Evolutionary conservation across 192 early-diverging fungal genomes (phyloP).

Genomic region (Backusella tarrabulga): DNA sequence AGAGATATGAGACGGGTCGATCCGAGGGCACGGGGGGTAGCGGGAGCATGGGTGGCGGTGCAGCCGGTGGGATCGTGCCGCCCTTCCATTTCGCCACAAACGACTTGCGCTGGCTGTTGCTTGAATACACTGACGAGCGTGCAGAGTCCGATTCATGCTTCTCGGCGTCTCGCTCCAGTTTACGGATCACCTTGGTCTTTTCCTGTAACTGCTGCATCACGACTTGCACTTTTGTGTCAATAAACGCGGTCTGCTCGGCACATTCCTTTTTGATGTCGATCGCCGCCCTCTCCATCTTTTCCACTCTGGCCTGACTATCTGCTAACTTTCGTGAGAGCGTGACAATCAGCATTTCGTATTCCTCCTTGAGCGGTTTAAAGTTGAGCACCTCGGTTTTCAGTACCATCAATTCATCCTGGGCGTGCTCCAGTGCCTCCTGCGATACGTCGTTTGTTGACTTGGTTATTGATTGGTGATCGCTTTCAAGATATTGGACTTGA

Average conservation of each 20-base stretch:
- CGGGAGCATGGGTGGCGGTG: conserved; percentile 11
- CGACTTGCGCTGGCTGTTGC: not conserved
- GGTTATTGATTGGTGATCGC: not conserved
- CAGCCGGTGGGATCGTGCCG: not conserved
- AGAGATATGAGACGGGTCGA: not conserved
- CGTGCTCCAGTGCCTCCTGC: not conserved
- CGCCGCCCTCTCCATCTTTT: not conserved
- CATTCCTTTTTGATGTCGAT: conserved; percentile 1
- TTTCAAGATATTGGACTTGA: not conserved
- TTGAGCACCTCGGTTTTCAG: not conserved
- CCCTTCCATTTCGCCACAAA: conserved; percentile 2
- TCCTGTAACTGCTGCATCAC: not conserved
- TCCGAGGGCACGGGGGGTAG: conserved; percentile 6
- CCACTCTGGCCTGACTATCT: not conserved
- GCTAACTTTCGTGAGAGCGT: not conserved
- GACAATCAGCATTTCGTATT: not conserved
- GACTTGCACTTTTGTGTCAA: not conserved
- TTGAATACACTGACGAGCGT: not conserved
- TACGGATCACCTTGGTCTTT: not conserved
- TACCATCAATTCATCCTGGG: not conserved
- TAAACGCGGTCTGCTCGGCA: not conserved
- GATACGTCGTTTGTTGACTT: not conserved
- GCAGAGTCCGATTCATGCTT: not conserved
- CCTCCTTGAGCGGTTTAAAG: not conserved
- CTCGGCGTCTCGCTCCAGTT: not conserved